Evolutionary conservation across 2,329 filamentous ascomycete species (phyloP), one percentile per base, ranked within the genome.

Genomic region (Hyphodiscus sp.): DNA sequence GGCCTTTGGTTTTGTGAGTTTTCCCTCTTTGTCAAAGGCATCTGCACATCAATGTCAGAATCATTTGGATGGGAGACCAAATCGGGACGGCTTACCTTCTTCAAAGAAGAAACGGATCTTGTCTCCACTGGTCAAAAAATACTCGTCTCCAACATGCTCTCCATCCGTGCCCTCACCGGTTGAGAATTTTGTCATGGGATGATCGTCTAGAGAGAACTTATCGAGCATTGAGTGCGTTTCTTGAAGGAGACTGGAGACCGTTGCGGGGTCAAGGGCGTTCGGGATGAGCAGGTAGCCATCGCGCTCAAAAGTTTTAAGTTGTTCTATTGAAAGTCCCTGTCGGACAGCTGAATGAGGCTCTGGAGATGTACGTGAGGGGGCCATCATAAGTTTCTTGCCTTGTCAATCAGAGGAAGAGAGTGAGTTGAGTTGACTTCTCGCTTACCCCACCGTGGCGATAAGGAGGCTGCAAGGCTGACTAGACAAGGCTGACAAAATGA

Each of bases 21-120:
- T 72, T 41, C 88, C 86, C 0, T 70, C 68, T 10, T 74, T 61
- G 64, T 85, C 76, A 69, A 96, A 92, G 59, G 92, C 92, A 71
- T 94, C 91, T 78, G 44, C 13, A 44, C 18, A 26, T 26, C 23
- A 19, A 19, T 30, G 43, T 58, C 30, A 57, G 49, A 50, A 20
- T 30, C 23, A 15, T 20, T 47, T 44, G 45, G 29, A 43, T 20
- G 19, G 15, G 29, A 30, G 33, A 13, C 26, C 47, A 38, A 19
- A 19, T 19, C 45, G 42, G 44, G 44, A 41, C 26, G 30, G 47
- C 57, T 9, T 65, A 76, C 76, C 76, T 71, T 95, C 90, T 72
- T 97, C 92, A 71, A 97, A 95, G 79, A 97, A 97, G 79, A 95
- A 97, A 55, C 91, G 87, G 57, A 97, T 76, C 73, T 96, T 92